Base-by-base conservation (phyloP, 805 yeast genomes). In the Candida incommunis region DNA sequence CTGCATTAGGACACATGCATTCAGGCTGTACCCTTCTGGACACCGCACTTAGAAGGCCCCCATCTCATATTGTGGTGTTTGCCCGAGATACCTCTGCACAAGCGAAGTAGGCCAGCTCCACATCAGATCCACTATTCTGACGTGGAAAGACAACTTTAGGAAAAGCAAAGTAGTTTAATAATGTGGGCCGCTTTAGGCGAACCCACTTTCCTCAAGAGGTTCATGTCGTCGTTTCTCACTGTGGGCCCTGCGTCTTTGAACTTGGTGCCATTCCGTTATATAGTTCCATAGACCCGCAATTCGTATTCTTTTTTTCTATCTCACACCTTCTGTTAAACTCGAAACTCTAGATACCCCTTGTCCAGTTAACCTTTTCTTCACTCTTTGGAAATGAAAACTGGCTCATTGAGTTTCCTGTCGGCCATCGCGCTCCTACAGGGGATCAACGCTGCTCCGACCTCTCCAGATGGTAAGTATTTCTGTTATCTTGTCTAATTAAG, bases 341-440 rank as follows among this genome's bases (percentile, higher is more conserved):
- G 37, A 31, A 31, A n/a, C 37, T 31, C 37, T 31, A 5, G 11
- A n/a, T 9, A 9, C 11, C 37, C 37, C 37, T n/a, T 18, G 9
- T 11, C n/a, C n/a, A n/a, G n/a, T n/a, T n/a, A n/a, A n/a, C n/a
- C n/a, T n/a, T n/a, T n/a, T 31, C 18, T 9, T 25, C 18, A 31
- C 20, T 31, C n/a, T n/a, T n/a, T n/a, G n/a, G n/a, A n/a, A n/a
- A 31, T 31, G 37, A 31, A 31, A 31, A 31, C 37, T 31, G 37
- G 37, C 37, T 11, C 37, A 11, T 31, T 31, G 37, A 31, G 37
- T 31, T 31, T 31, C 37, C 18, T 31, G 37, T 31, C 37, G 20
- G 37, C 37, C 18, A 11, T 31, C n/a, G 37, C 37, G 37, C 37
- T 31, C 18, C 37, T 31, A 7, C 37, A 31, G n/a, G 37, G 37